Conservation (phyloP, 305 asterid species). For the Solanum aculeatissimum region DNA sequence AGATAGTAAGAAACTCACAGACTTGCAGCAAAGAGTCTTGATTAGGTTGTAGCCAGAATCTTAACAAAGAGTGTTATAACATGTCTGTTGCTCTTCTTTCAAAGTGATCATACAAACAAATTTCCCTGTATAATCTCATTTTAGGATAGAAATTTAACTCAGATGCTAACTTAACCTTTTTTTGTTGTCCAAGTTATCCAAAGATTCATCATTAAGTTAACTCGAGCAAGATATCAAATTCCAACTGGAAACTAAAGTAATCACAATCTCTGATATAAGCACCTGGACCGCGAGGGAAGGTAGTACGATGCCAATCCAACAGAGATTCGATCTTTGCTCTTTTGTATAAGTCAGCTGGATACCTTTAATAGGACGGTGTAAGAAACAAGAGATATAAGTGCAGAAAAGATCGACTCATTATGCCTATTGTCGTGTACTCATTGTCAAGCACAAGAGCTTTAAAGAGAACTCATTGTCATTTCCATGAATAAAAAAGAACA, state of each 20-base stretch:
- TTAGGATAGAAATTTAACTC: neutral
- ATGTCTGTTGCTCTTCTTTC: neutral
- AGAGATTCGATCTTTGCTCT: conserved; percentile 76
- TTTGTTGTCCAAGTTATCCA: neutral
- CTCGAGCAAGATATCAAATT: neutral
- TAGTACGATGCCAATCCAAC: conserved; percentile 87
- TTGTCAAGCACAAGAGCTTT: neutral
- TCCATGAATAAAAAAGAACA: neutral
- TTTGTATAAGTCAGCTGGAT: conserved; percentile 60
- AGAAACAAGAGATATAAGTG: neutral
- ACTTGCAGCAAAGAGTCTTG: neutral
- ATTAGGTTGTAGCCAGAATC: neutral
- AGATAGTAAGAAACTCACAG: neutral
- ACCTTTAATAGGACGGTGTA: conserved; percentile 31
- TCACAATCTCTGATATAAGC: conserved; percentile 2
- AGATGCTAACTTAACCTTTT: neutral
- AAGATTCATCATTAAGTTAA: neutral
- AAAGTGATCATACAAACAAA: neutral
- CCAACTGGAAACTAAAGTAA: neutral
- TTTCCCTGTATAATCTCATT: neutral
- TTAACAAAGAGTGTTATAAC: neutral
- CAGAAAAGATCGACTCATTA: neutral
- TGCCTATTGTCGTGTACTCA: neutral
- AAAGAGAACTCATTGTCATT: neutral
- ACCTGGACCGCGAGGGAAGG: conserved; percentile 75